phyloP scores from a whole-genome alignment of 2,329 filamentous ascomycete species.

The Didymella pomorum region DNA sequence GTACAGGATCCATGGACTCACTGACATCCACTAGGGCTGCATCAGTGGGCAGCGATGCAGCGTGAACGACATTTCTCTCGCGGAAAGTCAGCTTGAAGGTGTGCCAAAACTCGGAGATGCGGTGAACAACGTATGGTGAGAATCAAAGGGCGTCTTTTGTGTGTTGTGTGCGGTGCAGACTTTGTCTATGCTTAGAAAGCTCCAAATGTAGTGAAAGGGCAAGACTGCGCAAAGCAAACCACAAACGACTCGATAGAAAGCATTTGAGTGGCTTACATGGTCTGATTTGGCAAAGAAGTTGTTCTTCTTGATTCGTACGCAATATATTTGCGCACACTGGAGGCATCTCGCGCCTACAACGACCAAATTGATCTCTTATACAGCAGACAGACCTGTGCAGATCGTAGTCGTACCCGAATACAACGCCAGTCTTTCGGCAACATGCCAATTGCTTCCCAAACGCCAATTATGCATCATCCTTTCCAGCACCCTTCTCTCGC shows the following conservation, averaged over 20 bases:
- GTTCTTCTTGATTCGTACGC: background rate
- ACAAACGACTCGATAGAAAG: too few relatives aligned
- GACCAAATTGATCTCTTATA: background rate
- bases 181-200: too few relatives aligned
- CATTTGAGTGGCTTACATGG: too few relatives aligned
- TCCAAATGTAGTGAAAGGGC: too few relatives aligned
- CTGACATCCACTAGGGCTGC: background rate
- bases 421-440: conserved; percentile 18
- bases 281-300: background rate
- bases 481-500: background rate
- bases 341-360: conserved; percentile 6
- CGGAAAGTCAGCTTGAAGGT: background rate
- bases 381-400: background rate
- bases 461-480: conserved; percentile 17
- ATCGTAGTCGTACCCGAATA: conserved; percentile 4
- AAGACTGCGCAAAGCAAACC: too few relatives aligned
- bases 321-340: background rate
- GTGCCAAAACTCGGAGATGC: background rate
- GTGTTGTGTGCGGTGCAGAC: too few relatives aligned
- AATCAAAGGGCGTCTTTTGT: too few relatives aligned
- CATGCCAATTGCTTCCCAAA: conserved; percentile 15
- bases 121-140: too few relatives aligned
- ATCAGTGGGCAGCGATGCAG: background rate
- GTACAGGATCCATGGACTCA: background rate
- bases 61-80: background rate